A percentile compares a stretch with the other conserved stretches of the same genome.
Conservation (phyloP, 768 basidiomycete species). For the Rhizopogon vesiculosus region DNA sequence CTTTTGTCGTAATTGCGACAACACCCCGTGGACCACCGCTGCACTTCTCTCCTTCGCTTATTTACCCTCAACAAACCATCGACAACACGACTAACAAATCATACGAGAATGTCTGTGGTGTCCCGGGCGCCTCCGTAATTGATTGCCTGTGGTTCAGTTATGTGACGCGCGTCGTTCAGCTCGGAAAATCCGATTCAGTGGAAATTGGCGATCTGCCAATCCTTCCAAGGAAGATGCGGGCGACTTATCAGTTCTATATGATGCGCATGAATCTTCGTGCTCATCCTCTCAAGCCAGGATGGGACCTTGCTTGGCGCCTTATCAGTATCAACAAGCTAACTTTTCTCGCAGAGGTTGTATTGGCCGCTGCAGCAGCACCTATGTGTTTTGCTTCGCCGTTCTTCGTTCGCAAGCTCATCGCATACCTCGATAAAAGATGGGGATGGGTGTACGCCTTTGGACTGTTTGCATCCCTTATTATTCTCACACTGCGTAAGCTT, state of each 20-base stretch:
- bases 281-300: conserved; percentile 45
- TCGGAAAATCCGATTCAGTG: conserved; percentile 67
- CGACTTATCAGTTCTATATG: conserved; percentile 51
- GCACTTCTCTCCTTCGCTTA: conserved; percentile 64
- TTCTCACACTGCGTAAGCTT: conserved; percentile 30
- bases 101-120: conserved; percentile 72
- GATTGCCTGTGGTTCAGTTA: conserved; percentile 72
- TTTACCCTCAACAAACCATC: conserved; percentile 73
- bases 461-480: conserved; percentile 28
- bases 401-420: conserved; percentile 57
- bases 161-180: conserved; percentile 82
- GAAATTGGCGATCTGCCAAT: conserved; percentile 89
- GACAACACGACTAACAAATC: conserved; percentile 54
- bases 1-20: conserved; percentile 36
- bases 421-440: conserved; percentile 65
- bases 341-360: conserved; percentile 36
- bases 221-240: conserved; percentile 69
- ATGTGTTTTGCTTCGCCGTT: conserved; percentile 63
- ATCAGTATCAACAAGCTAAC: conserved; percentile 47
- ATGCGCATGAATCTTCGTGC: conserved; percentile 59
- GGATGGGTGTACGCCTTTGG: conserved; percentile 68
- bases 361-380: conserved; percentile 54
- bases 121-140: conserved; percentile 41
- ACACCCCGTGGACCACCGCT: conserved; percentile 73
- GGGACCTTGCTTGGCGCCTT: conserved; percentile 57